These are phyloP conservation scores for Paracorniculantispora psalliotae DNA, from an alignment of 2,329 filamentous ascomycete genomes.

Conservation along the genomic window DNA sequence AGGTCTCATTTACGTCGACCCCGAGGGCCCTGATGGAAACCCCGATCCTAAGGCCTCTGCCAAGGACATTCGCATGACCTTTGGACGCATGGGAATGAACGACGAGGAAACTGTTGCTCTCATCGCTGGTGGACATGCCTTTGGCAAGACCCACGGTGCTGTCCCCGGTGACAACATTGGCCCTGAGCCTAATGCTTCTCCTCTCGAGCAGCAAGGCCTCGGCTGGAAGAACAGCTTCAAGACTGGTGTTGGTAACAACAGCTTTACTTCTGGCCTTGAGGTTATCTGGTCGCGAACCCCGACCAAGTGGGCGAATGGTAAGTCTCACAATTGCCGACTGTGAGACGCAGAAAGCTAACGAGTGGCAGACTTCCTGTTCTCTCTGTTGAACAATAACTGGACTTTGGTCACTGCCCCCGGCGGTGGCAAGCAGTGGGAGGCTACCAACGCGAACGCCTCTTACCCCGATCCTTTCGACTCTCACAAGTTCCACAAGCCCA, in stretches of 20 bases:
- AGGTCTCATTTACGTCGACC: slow-evolving; percentile 77
- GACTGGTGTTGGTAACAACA: slow-evolving; percentile 62
- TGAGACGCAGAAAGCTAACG: not conserved
- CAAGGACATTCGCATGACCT: slow-evolving; percentile 68
- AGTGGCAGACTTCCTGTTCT: slow-evolving; percentile 57
- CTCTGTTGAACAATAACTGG: slow-evolving; percentile 76
- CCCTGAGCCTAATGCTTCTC: slow-evolving; percentile 60
- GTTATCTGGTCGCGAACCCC: slow-evolving; percentile 76
- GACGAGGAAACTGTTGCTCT: slow-evolving; percentile 77
- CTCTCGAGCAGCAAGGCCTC: slow-evolving; percentile 62
- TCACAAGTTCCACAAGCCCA: slow-evolving; percentile 66
- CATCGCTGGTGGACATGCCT: slow-evolving; percentile 72
- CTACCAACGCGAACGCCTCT: slow-evolving; percentile 61
- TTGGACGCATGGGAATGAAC: slow-evolving; percentile 77
- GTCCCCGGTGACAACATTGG: slow-evolving; percentile 61
- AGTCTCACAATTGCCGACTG: not conserved
- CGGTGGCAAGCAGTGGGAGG: slow-evolving; percentile 72
- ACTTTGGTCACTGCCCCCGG: slow-evolving; percentile 69
- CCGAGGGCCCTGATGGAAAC: slow-evolving; percentile 68
- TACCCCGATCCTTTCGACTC: slow-evolving; percentile 68
- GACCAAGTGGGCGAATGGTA: slow-evolving; percentile 64
- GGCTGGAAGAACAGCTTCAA: slow-evolving; percentile 65
- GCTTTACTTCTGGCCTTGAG: slow-evolving; percentile 72
- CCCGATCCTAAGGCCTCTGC: slow-evolving; percentile 68
- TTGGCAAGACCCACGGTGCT: slow-evolving; percentile 78